Conservation (phyloP, 768 basidiomycete species). For the Kwoniella bestiolae region DNA sequence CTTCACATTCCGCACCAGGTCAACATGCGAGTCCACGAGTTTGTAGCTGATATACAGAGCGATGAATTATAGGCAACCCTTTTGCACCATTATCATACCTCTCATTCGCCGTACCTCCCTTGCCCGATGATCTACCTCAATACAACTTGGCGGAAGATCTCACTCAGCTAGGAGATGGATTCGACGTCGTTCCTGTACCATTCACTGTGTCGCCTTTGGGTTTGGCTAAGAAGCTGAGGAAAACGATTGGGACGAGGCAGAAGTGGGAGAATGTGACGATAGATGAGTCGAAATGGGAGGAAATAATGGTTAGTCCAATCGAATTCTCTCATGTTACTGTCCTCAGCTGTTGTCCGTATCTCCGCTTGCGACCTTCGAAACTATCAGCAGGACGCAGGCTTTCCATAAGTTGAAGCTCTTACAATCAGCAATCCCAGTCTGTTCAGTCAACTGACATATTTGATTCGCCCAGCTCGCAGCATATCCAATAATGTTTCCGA, state of each 20-base stretch:
- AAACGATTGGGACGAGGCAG: slow-evolving; percentile 29
- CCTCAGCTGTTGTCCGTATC: too few relatives aligned
- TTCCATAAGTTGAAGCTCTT: too few relatives aligned
- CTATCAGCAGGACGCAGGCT: too few relatives aligned
- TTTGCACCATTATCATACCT: slow-evolving; percentile 52
- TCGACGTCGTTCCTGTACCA: slow-evolving; percentile 47
- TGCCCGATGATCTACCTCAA: slow-evolving; percentile 41
- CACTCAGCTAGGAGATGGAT: slow-evolving; percentile 43
- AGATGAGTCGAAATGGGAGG: slow-evolving; percentile 41
- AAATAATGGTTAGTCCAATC: slow-evolving; percentile 43
- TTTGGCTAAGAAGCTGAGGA: slow-evolving; percentile 35
- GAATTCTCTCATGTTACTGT: too few relatives aligned
- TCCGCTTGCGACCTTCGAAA: too few relatives aligned
- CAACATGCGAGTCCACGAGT: too few relatives aligned
- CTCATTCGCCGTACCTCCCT: slow-evolving; percentile 46
- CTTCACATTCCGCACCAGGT: too few relatives aligned
- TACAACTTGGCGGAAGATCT: slow-evolving; percentile 43
- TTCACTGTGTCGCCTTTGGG: slow-evolving; percentile 49
- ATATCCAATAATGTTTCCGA: slow-evolving; percentile 54
- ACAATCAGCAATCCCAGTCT: too few relatives aligned
- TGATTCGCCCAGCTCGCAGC: slow-evolving; percentile 33
- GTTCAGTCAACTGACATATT: not conserved
- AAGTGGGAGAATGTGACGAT: slow-evolving; percentile 38
- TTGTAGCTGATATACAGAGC: not conserved
- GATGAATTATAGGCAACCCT: slow-evolving; percentile 38